Conservation (phyloP, 805 yeast species). For the Candida dajiaensis region DNA sequence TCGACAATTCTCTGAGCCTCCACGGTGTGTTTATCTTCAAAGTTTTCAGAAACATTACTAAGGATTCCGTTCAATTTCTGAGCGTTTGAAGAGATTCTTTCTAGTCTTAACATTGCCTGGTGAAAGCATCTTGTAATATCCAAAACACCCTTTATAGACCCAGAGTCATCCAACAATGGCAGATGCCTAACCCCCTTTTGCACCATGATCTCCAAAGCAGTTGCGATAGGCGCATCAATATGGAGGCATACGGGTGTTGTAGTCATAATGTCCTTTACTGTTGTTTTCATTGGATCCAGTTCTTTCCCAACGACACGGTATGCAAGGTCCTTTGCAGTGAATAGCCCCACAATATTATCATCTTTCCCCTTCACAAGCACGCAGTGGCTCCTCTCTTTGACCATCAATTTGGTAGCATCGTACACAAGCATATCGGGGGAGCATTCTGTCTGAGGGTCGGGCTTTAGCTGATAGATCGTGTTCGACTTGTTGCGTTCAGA, state of each 20-base stretch:
- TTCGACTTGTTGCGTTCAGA: not conserved
- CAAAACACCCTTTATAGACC: constrained; percentile 35
- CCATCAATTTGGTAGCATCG: constrained; percentile 32
- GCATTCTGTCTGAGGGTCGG: constrained; percentile 34
- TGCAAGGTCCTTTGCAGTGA: constrained; percentile 43
- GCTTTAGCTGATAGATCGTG: constrained; percentile 21
- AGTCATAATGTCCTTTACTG: constrained; percentile 35
- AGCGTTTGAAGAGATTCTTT: constrained; percentile 34
- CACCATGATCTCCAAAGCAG: constrained; percentile 38
- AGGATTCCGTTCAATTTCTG: constrained; percentile 25
- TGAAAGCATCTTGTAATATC: constrained; percentile 43
- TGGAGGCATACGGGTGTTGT: constrained; percentile 30
- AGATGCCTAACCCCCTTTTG: constrained; percentile 36
- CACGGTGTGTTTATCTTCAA: constrained; percentile 18
- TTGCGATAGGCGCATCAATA: constrained; percentile 33
- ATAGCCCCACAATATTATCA: constrained; percentile 30
- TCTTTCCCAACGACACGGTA: constrained; percentile 33
- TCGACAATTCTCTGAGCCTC: constrained; percentile 22
- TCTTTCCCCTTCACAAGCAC: constrained; percentile 30
- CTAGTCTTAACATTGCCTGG: constrained; percentile 39
- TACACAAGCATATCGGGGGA: constrained; percentile 27
- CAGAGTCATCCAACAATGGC: constrained; percentile 33
- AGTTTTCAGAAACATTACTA: constrained; percentile 26
- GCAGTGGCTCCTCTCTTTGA: constrained; percentile 35
- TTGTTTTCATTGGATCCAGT: constrained; percentile 22